These are phyloP conservation scores for Dothideomycetes sp. DNA, from an alignment of 2,329 filamentous ascomycete genomes.

Conservation along the genomic window DNA sequence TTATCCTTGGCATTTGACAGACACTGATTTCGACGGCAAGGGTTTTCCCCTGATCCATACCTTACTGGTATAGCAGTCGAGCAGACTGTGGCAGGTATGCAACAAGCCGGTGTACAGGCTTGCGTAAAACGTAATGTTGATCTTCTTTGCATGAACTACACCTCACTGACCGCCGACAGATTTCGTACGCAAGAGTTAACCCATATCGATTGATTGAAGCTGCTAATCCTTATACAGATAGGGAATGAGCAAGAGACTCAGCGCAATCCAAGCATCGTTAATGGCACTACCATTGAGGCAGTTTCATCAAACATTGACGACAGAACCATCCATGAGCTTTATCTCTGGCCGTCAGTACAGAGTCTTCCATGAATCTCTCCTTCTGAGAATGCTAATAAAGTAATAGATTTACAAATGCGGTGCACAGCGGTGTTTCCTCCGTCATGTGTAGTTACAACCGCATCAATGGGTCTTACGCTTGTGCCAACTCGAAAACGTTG, in stretches of 20 bases:
- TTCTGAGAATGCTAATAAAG: no score
- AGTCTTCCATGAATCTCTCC: no score
- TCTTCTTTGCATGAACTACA: slow-evolving; percentile 18
- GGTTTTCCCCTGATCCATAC: slow-evolving; percentile 39
- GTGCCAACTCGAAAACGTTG: slow-evolving; percentile 64
- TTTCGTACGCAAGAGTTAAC: background rate
- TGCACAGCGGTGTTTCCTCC: slow-evolving; percentile 57
- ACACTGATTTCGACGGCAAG: no score
- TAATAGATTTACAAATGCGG: slow-evolving; percentile 63
- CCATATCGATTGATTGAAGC: no score
- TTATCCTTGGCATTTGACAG: no score
- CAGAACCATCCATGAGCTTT: slow-evolving; percentile 62
- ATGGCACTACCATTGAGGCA: slow-evolving; percentile 21
- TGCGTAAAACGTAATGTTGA: slow-evolving; percentile 38
- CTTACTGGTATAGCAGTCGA: slow-evolving; percentile 33
- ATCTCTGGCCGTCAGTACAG: slow-evolving; percentile 73
- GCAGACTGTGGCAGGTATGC: slow-evolving; percentile 33
- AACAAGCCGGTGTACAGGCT: slow-evolving; percentile 30
- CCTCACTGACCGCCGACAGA: background rate
- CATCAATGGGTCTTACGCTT: slow-evolving; percentile 45
- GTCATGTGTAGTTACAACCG: slow-evolving; percentile 70
- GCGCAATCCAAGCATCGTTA: slow-evolving; percentile 18
- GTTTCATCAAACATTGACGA: slow-evolving; percentile 31
- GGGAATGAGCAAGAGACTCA: slow-evolving; percentile 41
- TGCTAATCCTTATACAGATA: no score